phyloP scores from a whole-genome alignment of 441 rosid species.

The Bocquillonia castaneifolia region DNA sequence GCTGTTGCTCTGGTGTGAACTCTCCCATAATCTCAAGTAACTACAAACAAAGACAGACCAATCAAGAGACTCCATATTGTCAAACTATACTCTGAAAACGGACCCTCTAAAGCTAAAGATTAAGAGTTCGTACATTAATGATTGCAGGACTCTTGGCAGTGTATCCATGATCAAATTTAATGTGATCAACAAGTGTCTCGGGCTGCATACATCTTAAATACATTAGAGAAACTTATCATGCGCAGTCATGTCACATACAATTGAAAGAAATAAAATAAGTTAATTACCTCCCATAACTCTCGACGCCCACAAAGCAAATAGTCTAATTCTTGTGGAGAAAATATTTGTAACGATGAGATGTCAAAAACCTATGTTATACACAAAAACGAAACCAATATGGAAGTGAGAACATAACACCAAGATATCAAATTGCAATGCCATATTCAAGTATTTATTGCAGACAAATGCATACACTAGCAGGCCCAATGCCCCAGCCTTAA shows the following conservation, averaged over 20 bases:
- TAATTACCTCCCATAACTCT: constrained; percentile 94
- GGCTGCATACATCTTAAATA: constrained; percentile 44
- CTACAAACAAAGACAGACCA: constrained; percentile 32
- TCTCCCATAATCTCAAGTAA: constrained; percentile 97
- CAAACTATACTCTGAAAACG: neutral
- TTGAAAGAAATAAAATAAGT: constrained; percentile 1
- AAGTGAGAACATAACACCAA: neutral
- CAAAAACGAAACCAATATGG: constrained; percentile 5
- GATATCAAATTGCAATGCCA: neutral
- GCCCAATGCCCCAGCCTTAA: neutral
- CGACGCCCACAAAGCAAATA: constrained; percentile 95
- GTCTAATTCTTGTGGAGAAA: constrained; percentile 84
- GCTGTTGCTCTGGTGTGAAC: constrained; percentile 92
- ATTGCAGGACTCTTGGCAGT: constrained; percentile 95
- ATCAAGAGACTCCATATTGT: neutral
- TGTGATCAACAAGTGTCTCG: constrained; percentile 85
- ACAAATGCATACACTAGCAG: neutral
- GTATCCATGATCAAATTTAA: constrained; percentile 98
- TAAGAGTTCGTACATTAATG: constrained; percentile 47
- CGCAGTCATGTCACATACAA: neutral
- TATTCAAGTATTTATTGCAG: neutral
- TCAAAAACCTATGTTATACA: constrained; percentile 74
- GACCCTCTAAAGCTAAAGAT: neutral
- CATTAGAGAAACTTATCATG: constrained; percentile 12
- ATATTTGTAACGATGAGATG: constrained; percentile 88